Conservation (phyloP, 192 early-diverging fungal genomes). For the Oehlia diaphana region DNA sequence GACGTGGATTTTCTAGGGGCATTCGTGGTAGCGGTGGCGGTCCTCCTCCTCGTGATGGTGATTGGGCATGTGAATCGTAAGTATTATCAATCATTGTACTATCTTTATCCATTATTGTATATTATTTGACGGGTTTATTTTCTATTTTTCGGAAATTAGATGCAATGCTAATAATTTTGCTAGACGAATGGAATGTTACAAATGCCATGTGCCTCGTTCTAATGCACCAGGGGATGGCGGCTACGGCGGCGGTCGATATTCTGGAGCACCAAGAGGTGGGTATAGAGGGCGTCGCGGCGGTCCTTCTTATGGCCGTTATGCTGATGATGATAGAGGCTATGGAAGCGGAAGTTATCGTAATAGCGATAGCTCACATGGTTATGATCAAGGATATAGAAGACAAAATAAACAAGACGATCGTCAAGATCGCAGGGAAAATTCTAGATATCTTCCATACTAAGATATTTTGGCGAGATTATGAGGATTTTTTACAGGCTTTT, state of each 20-base stretch:
- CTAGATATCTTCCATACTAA: conserved; percentile 26
- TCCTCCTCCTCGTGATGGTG: conserved; percentile 54
- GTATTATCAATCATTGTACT: not conserved
- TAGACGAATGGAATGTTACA: conserved; percentile 60
- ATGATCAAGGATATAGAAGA: conserved; percentile 38
- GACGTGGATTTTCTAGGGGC: conserved; percentile 43
- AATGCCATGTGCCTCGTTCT: conserved; percentile 60
- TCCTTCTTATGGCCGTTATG: conserved; percentile 39
- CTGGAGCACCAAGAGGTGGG: conserved; percentile 34
- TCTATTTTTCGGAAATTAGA: conserved; percentile 31
- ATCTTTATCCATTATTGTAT: not conserved
- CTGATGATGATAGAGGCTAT: conserved; percentile 39
- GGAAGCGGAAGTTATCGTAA: conserved; percentile 32
- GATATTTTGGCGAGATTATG: not conserved
- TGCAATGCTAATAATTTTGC: conserved; percentile 72
- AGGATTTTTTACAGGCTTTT: not conserved
- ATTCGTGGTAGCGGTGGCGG: conserved; percentile 38
- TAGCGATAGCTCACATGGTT: conserved; percentile 24
- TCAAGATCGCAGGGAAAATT: conserved; percentile 30
- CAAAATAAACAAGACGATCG: conserved; percentile 35
- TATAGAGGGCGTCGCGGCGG: conserved; percentile 47
- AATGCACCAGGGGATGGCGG: conserved; percentile 38
- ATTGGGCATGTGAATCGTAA: conserved; percentile 62
- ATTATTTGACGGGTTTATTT: not conserved
- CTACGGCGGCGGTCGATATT: conserved; percentile 33